These are phyloP conservation scores for Camellia lanceoleosa DNA, from an alignment of 148 eudicot genomes.

Conservation along the genomic window DNA sequence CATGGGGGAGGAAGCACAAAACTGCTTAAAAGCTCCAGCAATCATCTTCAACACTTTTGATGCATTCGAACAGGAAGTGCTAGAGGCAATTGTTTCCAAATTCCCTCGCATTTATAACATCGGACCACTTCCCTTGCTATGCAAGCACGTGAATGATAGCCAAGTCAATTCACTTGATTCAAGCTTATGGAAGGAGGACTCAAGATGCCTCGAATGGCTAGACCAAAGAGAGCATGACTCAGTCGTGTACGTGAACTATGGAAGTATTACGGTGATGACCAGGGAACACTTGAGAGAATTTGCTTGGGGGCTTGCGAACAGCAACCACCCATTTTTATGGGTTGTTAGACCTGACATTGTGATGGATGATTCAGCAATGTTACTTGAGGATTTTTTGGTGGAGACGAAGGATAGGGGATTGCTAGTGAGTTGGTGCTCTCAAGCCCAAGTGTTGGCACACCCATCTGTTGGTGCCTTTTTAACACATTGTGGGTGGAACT, in stretches of 20 bases:
- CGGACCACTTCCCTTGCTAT: neutral
- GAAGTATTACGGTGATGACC: neutral
- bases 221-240: conserved; percentile 12
- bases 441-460: neutral
- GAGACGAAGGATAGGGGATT: conserved; percentile 1
- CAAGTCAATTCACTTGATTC: neutral
- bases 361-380: neutral
- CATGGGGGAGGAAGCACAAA: conserved; percentile 8
- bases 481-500: conserved; percentile 15
- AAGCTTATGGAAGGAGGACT: conserved; percentile 11
- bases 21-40: conserved; percentile 5
- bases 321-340: neutral
- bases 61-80: neutral
- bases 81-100: conserved; percentile 2
- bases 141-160: neutral
- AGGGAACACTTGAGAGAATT: conserved; percentile 6
- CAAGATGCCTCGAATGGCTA: neutral
- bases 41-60: conserved; percentile 18
- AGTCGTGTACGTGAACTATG: conserved; percentile 13
- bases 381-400: neutral
- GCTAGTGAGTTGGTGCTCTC: conserved; percentile 3
- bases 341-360: conserved; percentile 4
- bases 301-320: conserved; percentile 11
- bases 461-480: neutral
- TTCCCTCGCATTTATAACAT: conserved; percentile 1